phyloP scores from a whole-genome alignment of 2,329 filamentous ascomycete genomes.

The Fusarium illudens region DNA sequence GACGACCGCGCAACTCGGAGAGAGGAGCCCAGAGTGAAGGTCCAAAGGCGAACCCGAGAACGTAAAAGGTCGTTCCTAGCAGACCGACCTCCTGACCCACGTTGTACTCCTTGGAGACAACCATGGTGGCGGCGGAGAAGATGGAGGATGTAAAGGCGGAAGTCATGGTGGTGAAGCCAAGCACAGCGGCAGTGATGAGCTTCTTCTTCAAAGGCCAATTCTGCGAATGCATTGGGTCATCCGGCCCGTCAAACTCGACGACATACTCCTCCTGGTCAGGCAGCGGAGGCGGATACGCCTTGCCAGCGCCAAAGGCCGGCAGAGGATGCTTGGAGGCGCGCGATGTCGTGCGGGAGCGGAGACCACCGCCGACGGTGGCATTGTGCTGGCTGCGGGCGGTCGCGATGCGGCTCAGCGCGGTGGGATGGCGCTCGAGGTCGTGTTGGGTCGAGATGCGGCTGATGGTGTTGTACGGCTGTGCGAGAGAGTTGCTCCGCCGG shows the following conservation, averaged over 20 bases:
- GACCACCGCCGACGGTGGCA: slow-evolving; percentile 70
- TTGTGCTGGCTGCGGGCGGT: slow-evolving; percentile 76
- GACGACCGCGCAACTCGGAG: slow-evolving; percentile 75
- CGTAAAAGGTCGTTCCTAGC: slow-evolving; percentile 73
- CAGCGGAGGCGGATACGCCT: slow-evolving; percentile 74
- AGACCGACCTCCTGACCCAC: slow-evolving; percentile 70
- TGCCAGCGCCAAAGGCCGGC: slow-evolving; percentile 76
- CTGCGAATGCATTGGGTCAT: slow-evolving; percentile 85
- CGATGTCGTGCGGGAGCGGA: slow-evolving; percentile 49
- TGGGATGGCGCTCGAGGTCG: slow-evolving; percentile 75
- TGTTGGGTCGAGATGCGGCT: slow-evolving; percentile 69
- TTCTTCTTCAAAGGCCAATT: slow-evolving; percentile 88
- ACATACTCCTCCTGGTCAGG: slow-evolving; percentile 80
- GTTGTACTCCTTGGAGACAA: slow-evolving; percentile 65
- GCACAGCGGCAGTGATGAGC: slow-evolving; percentile 71
- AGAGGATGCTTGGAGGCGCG: slow-evolving; percentile 66
- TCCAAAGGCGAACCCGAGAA: slow-evolving; percentile 76
- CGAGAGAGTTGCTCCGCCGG: slow-evolving; percentile 25
- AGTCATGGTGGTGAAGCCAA: slow-evolving; percentile 77
- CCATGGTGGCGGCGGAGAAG: slow-evolving; percentile 72
- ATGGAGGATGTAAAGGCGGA: slow-evolving; percentile 78
- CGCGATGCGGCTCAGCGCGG: slow-evolving; percentile 74
- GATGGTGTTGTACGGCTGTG: slow-evolving; percentile 55
- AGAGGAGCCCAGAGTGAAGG: slow-evolving; percentile 77
- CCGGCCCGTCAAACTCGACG: slow-evolving; percentile 83